Base-by-base conservation (phyloP, 1,284 basidiomycete genomes). In the Melampsora americana region DNA sequence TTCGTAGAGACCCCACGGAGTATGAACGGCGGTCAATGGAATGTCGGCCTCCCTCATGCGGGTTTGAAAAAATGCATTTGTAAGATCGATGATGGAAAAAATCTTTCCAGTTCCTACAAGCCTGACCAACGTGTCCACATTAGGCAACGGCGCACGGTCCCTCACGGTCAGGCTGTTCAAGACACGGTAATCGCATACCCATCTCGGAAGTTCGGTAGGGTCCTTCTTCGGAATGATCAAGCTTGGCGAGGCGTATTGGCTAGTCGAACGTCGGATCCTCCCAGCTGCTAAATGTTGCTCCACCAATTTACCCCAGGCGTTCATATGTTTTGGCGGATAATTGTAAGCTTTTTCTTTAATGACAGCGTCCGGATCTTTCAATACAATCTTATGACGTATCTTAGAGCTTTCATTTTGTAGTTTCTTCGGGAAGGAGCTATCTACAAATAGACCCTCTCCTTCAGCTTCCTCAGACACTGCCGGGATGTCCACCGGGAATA, bases 11-110 rank as follows among this genome's bases (percentile, higher is more conserved):
- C 85, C 84, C 30, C 83, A 82, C 0, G 83, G 84, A 0, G 84
- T 86, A 1, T 70, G 78, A 0, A 86, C 82, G 0, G 84, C 85
- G 0, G 85, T 86, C 26, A 81, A 80, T 11, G 80, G 77, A 0
- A 85, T 80, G 66, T 84, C 79, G 28, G 85, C 83, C 0, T 83
- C 82, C 65, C 84, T 81, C 7, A 86, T 79, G 0, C 79, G 71
- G 0, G 83, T 85, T 70, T 85, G 85, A 77, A 84, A 85, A 77
- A 85, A 86, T 0, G 81, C 80, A 70, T 85, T 83, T 0, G 84
- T 86, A 82, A 86, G 85, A 73, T 86, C 84, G 0, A 86, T 78
- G 39, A 82, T 84, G 0, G 72, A 81, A 79, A 80, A 85, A 14
- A 84, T 79, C 59, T 81, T 82, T 9, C 66, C 44, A 18, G 44